Base-by-base conservation (phyloP, 352 stramenopile genomes). In the Phytophthora podocarpi region DNA sequence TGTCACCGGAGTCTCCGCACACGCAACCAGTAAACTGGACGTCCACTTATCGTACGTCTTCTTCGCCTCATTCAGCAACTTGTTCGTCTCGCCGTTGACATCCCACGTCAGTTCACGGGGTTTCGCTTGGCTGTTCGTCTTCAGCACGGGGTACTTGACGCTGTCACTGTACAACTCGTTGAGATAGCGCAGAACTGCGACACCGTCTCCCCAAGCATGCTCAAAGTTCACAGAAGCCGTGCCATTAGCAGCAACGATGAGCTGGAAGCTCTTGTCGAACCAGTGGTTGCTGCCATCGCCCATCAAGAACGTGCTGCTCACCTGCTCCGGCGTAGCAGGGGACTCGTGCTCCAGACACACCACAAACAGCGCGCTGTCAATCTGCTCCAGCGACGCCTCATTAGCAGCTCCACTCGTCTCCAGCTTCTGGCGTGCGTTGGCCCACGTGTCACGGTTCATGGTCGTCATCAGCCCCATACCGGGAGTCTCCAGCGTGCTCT, bases 241-340 rank as follows among this genome's bases (percentile, higher is more conserved):
- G 40, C 89, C 90, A 56, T 96, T 96, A 10, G 71, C 72, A 9
- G 84, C 80, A 6, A 97, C 67, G 41, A 97, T 91, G 4, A 97
- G 59, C 65, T 97, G 90, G 53, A 97, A 95, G 63, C 85, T 95
- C 85, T 97, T 97, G 70, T 97, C 90, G 43, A 96, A 96, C 89
- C 90, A 97, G 62, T 93, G 88, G 74, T 97, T 96, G 18, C 74
- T 74, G 42, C 83, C 88, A 37, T 96, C 81, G 47, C 90, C 90
- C 32, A 85, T 50, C 8, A 97, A 73, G 66, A 96, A 97, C 46
- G 76, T 89, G 42, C 82, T 71, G 31, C 82, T 91, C 32, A 93
- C 70, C 23, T 93, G 58, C 49, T 83, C 53, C 6, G 80, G 56
- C 6, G 77, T 80, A 23, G 66, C 60, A 10, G 90, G 87, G 9